Evolutionary conservation across 2,329 filamentous ascomycete genomes (phyloP).

Genomic region (Pseudonectria foliicola): DNA sequence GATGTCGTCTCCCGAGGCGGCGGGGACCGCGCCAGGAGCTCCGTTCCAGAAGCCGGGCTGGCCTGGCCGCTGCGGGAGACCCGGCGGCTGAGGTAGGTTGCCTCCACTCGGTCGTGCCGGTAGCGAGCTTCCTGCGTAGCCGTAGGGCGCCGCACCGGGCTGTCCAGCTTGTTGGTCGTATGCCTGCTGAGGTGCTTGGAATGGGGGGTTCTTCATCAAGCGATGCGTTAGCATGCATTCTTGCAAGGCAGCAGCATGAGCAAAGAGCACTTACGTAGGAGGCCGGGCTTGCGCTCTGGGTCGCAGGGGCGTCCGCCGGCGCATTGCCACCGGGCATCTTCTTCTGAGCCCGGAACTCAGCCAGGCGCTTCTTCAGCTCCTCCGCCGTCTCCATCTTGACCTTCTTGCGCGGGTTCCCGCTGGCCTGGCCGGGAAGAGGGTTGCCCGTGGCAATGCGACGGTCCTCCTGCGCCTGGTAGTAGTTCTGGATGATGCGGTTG

Average conservation of each 20-base stretch:
- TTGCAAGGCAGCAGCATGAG: background rate
- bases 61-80: slow-evolving; percentile 38
- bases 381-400: slow-evolving; percentile 66
- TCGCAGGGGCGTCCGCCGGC: slow-evolving; percentile 27
- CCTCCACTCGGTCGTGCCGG: slow-evolving; percentile 39
- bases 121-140: slow-evolving; percentile 35
- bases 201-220: slow-evolving; percentile 32
- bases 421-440: slow-evolving; percentile 58
- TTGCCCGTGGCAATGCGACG: slow-evolving; percentile 78
- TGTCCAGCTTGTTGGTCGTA: slow-evolving; percentile 17
- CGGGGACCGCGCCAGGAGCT: slow-evolving; percentile 10
- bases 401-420: slow-evolving; percentile 63
- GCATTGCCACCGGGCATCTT: slow-evolving; percentile 49
- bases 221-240: slow-evolving; percentile 12
- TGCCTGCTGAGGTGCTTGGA: slow-evolving; percentile 17
- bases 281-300: slow-evolving; percentile 39
- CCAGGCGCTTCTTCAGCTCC: slow-evolving; percentile 73
- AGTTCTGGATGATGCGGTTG: slow-evolving; percentile 77
- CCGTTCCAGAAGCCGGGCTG: slow-evolving; percentile 26
- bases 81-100: slow-evolving; percentile 29
- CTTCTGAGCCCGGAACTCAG: slow-evolving; percentile 65
- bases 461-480: slow-evolving; percentile 78
- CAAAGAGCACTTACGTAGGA: slow-evolving; percentile 53
- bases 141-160: slow-evolving; percentile 18
- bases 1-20: slow-evolving; percentile 49